Base-by-base conservation (phyloP, 1,284 basidiomycete species). In the Tilletia setariae region DNA sequence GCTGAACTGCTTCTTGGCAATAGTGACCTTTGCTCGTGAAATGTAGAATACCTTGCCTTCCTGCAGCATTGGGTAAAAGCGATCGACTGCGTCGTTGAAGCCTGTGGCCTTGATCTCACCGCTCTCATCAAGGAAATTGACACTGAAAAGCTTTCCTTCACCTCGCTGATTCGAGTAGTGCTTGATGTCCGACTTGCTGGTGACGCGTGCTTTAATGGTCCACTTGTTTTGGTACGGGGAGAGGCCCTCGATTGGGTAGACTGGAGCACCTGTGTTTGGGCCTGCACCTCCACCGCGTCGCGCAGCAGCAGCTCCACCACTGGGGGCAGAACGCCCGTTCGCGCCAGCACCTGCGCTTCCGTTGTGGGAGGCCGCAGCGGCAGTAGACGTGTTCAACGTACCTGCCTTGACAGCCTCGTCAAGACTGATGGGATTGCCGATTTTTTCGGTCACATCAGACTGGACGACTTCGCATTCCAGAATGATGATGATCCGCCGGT, bases 1-100 rank as follows among this genome's bases (percentile, higher is more conserved):
- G 65, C 88, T 91, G 84, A 96, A 99, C 84, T 97, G 95, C 85
- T 95, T 98, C 86, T 98, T 98, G 59, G 95, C 94, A 40, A 98
- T 89, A 80, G 92, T 92, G 79, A 98, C 90, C 67, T 91, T 88
- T 8, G 91, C 95, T 78, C 91, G 92, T 1, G 92, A 92, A 71
- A 98, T 87, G 80, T 88, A 93, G 84, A 94, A 98, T 16, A 95
- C 94, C 82, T 94, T 94, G 66, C 91, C 92, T 82, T 97, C 94
- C 77, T 95, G 88, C 16, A 98, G 82, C 75, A 89, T 87, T 23
- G 91, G 88, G 84, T 91, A 96, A 63, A 94, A 87, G 59, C 89
- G 87, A 80, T 95, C 93, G 44, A 91, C 93, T 1, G 87, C 88
- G 40, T 90, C 86, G 80, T 98, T 98, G 86, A 98, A 98, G 8